Evolutionary conservation across 1,284 basidiomycete genomes (phyloP).

Genomic region (Exobasidium cylindrosporum): DNA sequence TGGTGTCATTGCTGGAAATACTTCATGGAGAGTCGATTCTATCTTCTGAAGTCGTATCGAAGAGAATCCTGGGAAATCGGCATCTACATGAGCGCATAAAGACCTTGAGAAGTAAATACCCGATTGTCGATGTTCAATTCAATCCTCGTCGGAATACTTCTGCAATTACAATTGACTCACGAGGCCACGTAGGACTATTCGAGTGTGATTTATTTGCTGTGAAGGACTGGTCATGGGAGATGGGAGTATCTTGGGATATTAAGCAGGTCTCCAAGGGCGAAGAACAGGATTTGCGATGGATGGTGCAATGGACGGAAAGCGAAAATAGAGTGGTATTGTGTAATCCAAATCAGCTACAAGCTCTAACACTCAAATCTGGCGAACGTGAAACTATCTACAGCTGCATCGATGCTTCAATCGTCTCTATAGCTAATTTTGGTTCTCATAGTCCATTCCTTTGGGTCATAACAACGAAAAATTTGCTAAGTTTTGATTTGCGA

Average conservation of each 20-base stretch:
- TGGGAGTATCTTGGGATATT: not conserved
- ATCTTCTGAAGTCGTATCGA: not conserved
- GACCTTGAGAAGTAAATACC: not conserved
- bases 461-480: not conserved
- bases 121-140: slow-evolving; percentile 1
- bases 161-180: not conserved
- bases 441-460: not conserved
- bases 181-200: not conserved
- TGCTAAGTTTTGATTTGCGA: not conserved
- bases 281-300: not conserved
- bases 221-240: not conserved
- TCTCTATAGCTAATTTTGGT: not conserved
- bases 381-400: not conserved
- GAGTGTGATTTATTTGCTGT: not conserved
- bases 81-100: not conserved
- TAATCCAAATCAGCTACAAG: not conserved
- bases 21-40: slow-evolving; percentile 1
- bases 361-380: not conserved
- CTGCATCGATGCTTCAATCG: not conserved
- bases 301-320: not conserved
- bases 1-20: not conserved
- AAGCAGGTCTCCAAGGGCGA: not conserved
- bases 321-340: not conserved
- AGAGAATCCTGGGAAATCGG: not conserved
- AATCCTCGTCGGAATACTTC: not conserved